Evolutionary conservation across 2,329 filamentous ascomycete species (phyloP).

Genomic region (Elsinoe necatrix): DNA sequence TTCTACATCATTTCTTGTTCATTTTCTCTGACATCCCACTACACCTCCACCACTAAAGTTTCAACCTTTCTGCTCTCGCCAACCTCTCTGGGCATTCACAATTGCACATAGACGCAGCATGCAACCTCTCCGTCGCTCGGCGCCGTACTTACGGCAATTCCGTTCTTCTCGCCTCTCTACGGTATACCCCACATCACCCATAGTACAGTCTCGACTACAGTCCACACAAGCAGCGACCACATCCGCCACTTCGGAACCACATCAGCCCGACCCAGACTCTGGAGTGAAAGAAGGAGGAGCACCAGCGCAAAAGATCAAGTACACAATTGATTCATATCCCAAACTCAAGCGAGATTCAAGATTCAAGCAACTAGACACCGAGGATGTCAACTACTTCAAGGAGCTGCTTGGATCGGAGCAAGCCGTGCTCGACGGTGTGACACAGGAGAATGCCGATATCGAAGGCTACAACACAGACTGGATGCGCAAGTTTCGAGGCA

Average conservation of each 20-base stretch:
- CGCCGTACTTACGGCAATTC: conserved; percentile 27
- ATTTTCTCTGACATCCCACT: neutral
- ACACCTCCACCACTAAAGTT: neutral
- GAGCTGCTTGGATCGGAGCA: conserved; percentile 68
- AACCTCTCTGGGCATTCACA: neutral
- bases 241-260: conserved; percentile 22
- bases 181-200: conserved; percentile 21
- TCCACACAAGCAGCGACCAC: conserved; percentile 24
- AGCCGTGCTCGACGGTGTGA: conserved; percentile 77
- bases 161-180: conserved; percentile 26
- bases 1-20: neutral
- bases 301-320: conserved; percentile 47
- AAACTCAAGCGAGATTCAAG: conserved; percentile 68
- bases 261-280: conserved; percentile 23
- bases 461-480: conserved; percentile 94
- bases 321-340: conserved; percentile 81
- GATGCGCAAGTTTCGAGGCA: conserved; percentile 97
- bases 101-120: conserved; percentile 10
- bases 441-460: conserved; percentile 64
- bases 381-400: conserved; percentile 78
- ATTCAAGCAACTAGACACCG: conserved; percentile 62
- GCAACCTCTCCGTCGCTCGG: conserved; percentile 16
- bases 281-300: conserved; percentile 23
- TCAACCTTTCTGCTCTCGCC: neutral
- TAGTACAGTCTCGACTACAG: conserved; percentile 25